Evolutionary conservation across 1,284 basidiomycete species (phyloP).

Genomic region (Austropuccinia psidii): DNA sequence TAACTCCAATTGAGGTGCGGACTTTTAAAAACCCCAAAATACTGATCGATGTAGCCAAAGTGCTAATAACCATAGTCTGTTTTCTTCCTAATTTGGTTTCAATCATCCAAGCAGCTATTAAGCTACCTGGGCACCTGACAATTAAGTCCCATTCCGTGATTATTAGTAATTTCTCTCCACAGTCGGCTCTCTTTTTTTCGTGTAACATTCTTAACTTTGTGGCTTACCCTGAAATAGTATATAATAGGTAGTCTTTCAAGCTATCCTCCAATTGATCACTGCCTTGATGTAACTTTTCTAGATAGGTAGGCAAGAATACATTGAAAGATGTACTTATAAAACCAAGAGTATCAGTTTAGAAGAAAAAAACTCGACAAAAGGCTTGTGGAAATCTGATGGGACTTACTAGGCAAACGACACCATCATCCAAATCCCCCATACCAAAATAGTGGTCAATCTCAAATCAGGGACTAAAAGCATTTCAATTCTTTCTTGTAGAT

Average conservation of each 20-base stretch:
- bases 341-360: conserved; percentile 53
- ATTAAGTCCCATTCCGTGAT: no score
- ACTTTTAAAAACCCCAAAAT: conserved; percentile 67
- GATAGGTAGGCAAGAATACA: conserved; percentile 81
- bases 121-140: conserved; percentile 39
- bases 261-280: conserved; percentile 52
- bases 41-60: conserved; percentile 69
- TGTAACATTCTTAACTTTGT: no score
- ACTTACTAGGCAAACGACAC: conserved; percentile 43
- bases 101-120: conserved; percentile 85
- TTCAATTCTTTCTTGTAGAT: conserved; percentile 64
- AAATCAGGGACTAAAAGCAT: conserved; percentile 75
- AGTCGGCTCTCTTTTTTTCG: no score
- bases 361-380: conserved; percentile 56
- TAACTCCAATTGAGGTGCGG: conserved; percentile 58
- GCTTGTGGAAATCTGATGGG: neutral
- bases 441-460: conserved; percentile 69
- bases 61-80: conserved; percentile 69
- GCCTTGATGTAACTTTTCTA: conserved; percentile 56
- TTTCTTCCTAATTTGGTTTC: conserved; percentile 67
- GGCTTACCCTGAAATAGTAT: conserved; percentile 74
- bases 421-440: conserved; percentile 74
- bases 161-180: no score
- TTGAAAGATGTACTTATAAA: conserved; percentile 81
- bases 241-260: conserved; percentile 72